Conservation (phyloP, 75 land plant genomes). For the Sequoia sempervirens region DNA sequence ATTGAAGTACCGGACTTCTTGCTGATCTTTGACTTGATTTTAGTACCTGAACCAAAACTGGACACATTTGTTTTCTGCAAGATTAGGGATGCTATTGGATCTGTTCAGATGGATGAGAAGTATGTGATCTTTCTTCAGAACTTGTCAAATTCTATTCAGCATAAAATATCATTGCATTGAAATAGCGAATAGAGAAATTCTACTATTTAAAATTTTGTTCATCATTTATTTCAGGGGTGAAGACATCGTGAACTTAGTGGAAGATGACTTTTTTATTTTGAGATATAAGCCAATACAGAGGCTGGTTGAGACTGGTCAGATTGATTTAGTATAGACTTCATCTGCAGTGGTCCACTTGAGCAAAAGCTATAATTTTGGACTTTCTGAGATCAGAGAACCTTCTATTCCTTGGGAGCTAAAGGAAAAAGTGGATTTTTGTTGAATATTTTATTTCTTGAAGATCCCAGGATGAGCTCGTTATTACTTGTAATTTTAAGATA, state of each 20-base stretch:
- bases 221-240: slow-evolving; percentile 52
- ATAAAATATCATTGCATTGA: neutral
- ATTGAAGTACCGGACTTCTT: neutral
- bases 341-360: neutral
- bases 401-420: neutral
- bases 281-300: slow-evolving; percentile 73
- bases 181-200: neutral
- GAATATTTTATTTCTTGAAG: neutral
- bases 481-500: neutral
- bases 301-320: slow-evolving; percentile 66
- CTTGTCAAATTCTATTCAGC: neutral
- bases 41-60: slow-evolving; percentile 77
- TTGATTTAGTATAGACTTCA: slow-evolving; percentile 64
- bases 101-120: slow-evolving; percentile 86
- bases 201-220: neutral
- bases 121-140: slow-evolving; percentile 11
- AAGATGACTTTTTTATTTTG: slow-evolving; percentile 65
- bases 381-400: neutral
- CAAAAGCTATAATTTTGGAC: neutral
- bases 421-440: neutral
- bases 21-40: neutral
- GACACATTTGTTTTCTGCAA: slow-evolving; percentile 86
- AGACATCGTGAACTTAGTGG: slow-evolving; percentile 61
- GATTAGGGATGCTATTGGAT: slow-evolving; percentile 50
- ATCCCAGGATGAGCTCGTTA: neutral